Conservation (phyloP, 148 eudicot genomes). For the Rhododendron simsii region DNA sequence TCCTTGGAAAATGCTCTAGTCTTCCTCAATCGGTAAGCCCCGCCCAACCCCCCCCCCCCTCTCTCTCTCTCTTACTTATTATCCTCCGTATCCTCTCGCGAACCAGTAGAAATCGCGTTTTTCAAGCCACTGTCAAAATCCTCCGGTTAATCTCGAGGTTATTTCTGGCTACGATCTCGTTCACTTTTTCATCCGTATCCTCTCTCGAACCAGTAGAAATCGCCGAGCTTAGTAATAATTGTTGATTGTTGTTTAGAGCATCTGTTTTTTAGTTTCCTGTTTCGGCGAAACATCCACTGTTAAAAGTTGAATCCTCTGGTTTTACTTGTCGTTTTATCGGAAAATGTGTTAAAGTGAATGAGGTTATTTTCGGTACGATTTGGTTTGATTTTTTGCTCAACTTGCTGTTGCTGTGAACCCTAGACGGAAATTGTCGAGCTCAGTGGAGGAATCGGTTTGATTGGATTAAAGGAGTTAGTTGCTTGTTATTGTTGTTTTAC, state of each 20-base stretch:
- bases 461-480: neutral
- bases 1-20: slow-evolving; percentile 10
- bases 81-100: neutral
- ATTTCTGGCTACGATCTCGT: neutral
- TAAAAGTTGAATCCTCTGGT: neutral
- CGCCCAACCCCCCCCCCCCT: too few species aligned
- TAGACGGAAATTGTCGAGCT: neutral
- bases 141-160: neutral
- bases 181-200: neutral
- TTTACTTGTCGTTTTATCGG: neutral
- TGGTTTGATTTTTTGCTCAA: neutral
- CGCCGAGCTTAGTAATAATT: too few species aligned
- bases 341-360: neutral
- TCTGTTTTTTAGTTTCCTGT: neutral
- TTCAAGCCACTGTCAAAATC: neutral
- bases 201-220: too few species aligned
- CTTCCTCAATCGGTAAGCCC: slow-evolving; percentile 12
- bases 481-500: neutral
- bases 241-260: neutral
- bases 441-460: neutral
- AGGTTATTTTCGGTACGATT: neutral
- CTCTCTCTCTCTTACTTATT: neutral
- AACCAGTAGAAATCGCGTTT: neutral
- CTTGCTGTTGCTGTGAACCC: neutral
- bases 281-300: neutral